These are phyloP conservation scores for Wickerhamomyces pijperi DNA, from an alignment of 805 yeast species.

Conservation along the genomic window DNA sequence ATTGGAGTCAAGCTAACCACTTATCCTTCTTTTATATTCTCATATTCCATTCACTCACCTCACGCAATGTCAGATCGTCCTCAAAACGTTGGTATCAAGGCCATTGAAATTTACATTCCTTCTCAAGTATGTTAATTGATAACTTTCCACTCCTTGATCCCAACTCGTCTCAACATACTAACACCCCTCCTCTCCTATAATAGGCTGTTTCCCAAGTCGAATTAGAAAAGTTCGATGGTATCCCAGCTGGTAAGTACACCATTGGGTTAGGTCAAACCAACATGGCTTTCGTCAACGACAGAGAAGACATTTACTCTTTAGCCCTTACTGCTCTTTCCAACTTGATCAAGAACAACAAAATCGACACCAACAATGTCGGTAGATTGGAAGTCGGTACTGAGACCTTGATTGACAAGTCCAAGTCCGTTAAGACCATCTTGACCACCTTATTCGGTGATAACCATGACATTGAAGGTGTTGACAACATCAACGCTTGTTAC, in stretches of 20 bases:
- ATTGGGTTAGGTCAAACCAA: constrained; percentile 98
- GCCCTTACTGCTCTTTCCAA: constrained; percentile 78
- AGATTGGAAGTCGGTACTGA: constrained; percentile 98
- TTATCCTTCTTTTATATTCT: background rate
- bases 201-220: constrained; percentile 78
- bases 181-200: background rate
- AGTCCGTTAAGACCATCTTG: constrained; percentile 89
- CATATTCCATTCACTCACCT: background rate
- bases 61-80: constrained; percentile 28
- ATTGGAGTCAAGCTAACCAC: no score
- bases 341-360: constrained; percentile 67
- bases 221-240: constrained; percentile 74
- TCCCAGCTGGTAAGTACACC: constrained; percentile 91
- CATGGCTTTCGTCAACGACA: constrained; percentile 94
- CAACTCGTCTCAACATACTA: no score
- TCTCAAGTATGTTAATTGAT: constrained; percentile 37
- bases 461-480: constrained; percentile 89
- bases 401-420: constrained; percentile 91
- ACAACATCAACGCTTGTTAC: constrained; percentile 93
- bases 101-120: constrained; percentile 88
- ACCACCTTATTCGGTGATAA: constrained; percentile 89
- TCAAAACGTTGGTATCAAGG: constrained; percentile 91
- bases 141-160: background rate
- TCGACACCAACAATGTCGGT: constrained; percentile 76
- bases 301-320: constrained; percentile 94